Evolutionary conservation across 495 filamentous ascomycete genomes (phyloP).

Genomic region (Durotheca rogersii): DNA sequence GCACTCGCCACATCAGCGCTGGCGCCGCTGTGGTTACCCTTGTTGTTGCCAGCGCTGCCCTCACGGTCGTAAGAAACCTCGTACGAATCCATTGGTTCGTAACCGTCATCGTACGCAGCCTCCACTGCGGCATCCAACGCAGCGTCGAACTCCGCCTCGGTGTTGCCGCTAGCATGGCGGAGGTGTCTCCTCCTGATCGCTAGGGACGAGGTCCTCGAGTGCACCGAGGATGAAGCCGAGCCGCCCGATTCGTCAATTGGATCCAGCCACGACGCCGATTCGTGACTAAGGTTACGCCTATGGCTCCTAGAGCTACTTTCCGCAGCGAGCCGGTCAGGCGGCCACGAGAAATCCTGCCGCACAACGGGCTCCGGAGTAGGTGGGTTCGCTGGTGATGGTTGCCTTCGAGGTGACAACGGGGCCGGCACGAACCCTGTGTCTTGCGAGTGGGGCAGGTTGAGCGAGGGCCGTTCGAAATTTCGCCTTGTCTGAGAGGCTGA

Average conservation of each 20-base stretch:
- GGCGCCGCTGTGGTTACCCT: constrained; percentile 39
- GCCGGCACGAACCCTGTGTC: constrained; percentile 61
- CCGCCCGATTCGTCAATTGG: constrained; percentile 94
- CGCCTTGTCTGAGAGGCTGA: constrained; percentile 46
- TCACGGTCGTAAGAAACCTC: constrained; percentile 31
- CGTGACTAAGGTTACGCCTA: constrained; percentile 61
- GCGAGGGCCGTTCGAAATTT: constrained; percentile 38
- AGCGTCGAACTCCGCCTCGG: constrained; percentile 91
- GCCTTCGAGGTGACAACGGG: constrained; percentile 62
- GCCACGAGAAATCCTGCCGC: constrained; percentile 45
- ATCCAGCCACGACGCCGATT: constrained; percentile 90
- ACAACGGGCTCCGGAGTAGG: constrained; percentile 42
- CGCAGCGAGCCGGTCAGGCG: constrained; percentile 34
- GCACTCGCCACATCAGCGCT: constrained; percentile 57
- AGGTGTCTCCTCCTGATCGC: constrained; percentile 67
- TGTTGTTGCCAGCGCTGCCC: constrained; percentile 39
- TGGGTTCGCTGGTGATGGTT: constrained; percentile 43
- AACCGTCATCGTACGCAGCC: constrained; percentile 91
- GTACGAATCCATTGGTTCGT: constrained; percentile 67
- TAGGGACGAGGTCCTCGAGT: constrained; percentile 72
- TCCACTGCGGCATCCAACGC: constrained; percentile 95
- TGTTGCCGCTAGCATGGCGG: constrained; percentile 66
- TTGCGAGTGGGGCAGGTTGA: constrained; percentile 45
- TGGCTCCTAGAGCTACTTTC: constrained; percentile 42
- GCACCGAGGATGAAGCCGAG: constrained; percentile 76